phyloP scores from a whole-genome alignment of 148 eudicot genomes.

The Arctostaphylos glauca region DNA sequence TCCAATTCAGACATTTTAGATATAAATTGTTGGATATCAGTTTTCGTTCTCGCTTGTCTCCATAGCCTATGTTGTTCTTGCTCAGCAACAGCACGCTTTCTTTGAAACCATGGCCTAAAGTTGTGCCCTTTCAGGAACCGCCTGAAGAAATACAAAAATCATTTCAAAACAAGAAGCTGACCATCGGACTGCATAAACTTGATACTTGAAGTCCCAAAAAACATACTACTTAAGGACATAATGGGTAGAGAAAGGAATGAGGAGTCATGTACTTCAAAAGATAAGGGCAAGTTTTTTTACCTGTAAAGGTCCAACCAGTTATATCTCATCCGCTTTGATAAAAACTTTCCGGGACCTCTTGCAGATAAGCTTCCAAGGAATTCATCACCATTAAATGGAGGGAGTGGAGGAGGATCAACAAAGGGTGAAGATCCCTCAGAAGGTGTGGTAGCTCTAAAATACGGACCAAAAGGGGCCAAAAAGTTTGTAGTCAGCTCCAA shows the following conservation, averaged over 20 bases:
- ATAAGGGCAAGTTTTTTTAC: slow-evolving; percentile 28
- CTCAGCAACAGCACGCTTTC: slow-evolving; percentile 81
- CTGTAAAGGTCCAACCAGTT: slow-evolving; percentile 95
- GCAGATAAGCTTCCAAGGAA: slow-evolving; percentile 69
- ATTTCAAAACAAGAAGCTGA: neutral
- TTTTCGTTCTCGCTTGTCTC: slow-evolving; percentile 81
- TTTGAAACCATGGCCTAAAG: slow-evolving; percentile 84
- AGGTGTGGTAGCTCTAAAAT: slow-evolving; percentile 82
- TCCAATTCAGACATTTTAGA: slow-evolving; percentile 76
- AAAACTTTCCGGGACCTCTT: slow-evolving; percentile 96
- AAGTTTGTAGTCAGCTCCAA: slow-evolving; percentile 95
- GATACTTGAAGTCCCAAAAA: neutral
- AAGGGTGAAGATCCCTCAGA: slow-evolving; percentile 88
- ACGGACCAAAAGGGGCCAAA: slow-evolving; percentile 92
- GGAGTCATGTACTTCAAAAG: neutral
- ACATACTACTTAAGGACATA: neutral
- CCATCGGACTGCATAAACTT: neutral
- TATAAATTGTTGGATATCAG: slow-evolving; percentile 64
- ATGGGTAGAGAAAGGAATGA: neutral
- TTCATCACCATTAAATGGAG: slow-evolving; percentile 64
- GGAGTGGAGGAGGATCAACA: slow-evolving; percentile 83
- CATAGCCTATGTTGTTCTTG: slow-evolving; percentile 81
- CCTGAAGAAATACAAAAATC: slow-evolving; percentile 35
- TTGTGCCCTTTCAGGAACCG: slow-evolving; percentile 83
- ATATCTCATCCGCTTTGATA: slow-evolving; percentile 84